Conservation (phyloP, 495 filamentous ascomycete species). For the Parachaetomium inaequale region DNA sequence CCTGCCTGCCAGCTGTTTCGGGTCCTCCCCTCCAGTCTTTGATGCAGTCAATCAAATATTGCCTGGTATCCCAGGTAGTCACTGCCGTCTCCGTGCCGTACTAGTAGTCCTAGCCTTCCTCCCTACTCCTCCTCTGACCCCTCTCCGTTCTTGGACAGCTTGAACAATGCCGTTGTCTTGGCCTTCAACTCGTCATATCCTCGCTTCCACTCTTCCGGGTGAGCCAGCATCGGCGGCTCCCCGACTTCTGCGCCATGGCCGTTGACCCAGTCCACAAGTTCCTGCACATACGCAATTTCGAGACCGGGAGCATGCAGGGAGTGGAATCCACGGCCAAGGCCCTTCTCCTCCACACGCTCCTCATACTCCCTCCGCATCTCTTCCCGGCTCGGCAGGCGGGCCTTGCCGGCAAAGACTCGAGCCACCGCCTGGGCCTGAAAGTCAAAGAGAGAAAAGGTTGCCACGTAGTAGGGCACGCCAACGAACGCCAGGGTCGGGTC, state of each 20-base stretch:
- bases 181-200: slow-evolving; percentile 21
- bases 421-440: slow-evolving; percentile 60
- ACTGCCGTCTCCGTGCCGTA: too few species aligned
- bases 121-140: neutral
- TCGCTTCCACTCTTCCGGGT: slow-evolving; percentile 43
- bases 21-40: too few species aligned
- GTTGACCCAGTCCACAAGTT: slow-evolving; percentile 55
- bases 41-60: too few species aligned
- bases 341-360: slow-evolving; percentile 42
- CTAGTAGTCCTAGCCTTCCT: too few species aligned
- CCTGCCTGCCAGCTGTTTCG: too few species aligned
- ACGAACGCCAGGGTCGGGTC: slow-evolving; percentile 61
- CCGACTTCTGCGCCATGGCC: slow-evolving; percentile 28
- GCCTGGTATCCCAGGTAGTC: too few species aligned
- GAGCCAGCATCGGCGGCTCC: slow-evolving; percentile 39
- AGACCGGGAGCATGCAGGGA: slow-evolving; percentile 42
- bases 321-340: slow-evolving; percentile 53
- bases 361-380: slow-evolving; percentile 54
- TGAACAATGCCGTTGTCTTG: slow-evolving; percentile 15
- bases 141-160: neutral
- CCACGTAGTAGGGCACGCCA: slow-evolving; percentile 57
- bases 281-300: slow-evolving; percentile 54
- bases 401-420: slow-evolving; percentile 53
- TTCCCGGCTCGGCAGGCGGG: slow-evolving; percentile 44
- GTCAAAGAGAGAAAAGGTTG: slow-evolving; percentile 63